A percentile compares a stretch with the other conserved stretches of the same genome.
These are phyloP conservation scores for Solanum acaule DNA, from an alignment of 257 asterid species.

Conservation along the genomic window DNA sequence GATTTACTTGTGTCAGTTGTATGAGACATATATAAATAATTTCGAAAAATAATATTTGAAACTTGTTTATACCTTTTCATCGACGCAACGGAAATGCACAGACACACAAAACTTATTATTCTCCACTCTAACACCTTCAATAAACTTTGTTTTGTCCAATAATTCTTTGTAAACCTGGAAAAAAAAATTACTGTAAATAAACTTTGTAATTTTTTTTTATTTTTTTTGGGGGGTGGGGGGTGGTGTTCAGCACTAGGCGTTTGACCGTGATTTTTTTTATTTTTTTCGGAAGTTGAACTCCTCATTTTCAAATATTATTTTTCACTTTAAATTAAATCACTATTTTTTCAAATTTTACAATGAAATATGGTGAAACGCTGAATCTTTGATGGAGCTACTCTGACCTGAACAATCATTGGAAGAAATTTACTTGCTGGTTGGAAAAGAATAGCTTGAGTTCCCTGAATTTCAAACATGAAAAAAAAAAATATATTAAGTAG, in stretches of 20 bases:
- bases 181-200: not conserved
- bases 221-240: no score
- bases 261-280: no score
- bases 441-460: constrained; percentile 42
- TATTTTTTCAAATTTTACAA: no score
- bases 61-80: constrained; percentile 52
- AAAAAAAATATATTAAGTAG: not conserved
- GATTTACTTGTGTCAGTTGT: not conserved
- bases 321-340: no score
- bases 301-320: no score
- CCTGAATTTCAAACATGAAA: constrained; percentile 14
- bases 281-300: not conserved
- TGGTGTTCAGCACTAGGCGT: no score
- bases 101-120: constrained; percentile 79
- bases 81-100: constrained; percentile 83
- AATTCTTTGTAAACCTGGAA: constrained; percentile 44
- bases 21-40: not conserved
- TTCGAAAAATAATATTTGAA: no score
- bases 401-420: constrained; percentile 62
- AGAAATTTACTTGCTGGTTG: constrained; percentile 85
- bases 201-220: not conserved
- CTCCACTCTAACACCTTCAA: constrained; percentile 76
- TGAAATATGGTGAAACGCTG: no score
- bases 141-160: constrained; percentile 50
- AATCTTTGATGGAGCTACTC: not conserved